Evolutionary conservation across 208 protist genomes (phyloP).

Genomic region (Wallacemonas sp.): DNA sequence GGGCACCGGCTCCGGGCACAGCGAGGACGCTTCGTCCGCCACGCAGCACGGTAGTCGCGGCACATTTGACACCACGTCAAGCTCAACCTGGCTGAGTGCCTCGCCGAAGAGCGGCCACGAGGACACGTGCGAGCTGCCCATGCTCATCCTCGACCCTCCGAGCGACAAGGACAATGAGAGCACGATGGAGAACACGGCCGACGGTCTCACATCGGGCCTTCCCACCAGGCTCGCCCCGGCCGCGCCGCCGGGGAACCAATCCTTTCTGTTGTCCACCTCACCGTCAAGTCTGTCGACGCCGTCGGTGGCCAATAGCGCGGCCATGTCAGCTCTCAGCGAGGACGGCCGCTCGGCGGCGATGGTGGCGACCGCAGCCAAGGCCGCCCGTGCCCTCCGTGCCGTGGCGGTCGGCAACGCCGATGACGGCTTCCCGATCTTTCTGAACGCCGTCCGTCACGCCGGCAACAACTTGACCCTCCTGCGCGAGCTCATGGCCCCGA

Average conservation of each 20-base stretch:
- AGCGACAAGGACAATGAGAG: not conserved
- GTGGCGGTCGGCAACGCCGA: constrained; percentile 19
- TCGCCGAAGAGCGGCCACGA: not conserved
- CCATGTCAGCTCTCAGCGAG: not conserved
- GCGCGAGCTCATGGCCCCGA: constrained; percentile 21
- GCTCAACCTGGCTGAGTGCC: too few relatives aligned
- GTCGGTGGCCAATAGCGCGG: not conserved
- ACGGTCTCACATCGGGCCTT: not conserved
- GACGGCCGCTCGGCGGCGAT: constrained; percentile 6
- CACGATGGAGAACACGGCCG: not conserved
- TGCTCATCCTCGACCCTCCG: constrained; percentile 3
- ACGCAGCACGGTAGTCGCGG: not conserved
- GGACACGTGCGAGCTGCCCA: not conserved
- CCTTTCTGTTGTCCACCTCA: not conserved
- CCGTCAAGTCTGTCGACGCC: not conserved
- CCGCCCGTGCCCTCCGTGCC: constrained; percentile 15
- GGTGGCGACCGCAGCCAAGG: not conserved
- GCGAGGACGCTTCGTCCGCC: not conserved
- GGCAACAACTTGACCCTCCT: constrained; percentile 34
- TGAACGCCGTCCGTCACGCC: constrained; percentile 26
- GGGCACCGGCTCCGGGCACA: not conserved
- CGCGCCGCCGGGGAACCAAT: too few relatives aligned
- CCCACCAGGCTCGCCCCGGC: too few relatives aligned
- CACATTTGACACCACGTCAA: too few relatives aligned
- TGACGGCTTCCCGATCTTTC: constrained; percentile 29